A percentile compares a stretch with the other conserved stretches of the same genome.
phyloP scores from a whole-genome alignment of 1,284 basidiomycete species.

The Irpex sp. region DNA sequence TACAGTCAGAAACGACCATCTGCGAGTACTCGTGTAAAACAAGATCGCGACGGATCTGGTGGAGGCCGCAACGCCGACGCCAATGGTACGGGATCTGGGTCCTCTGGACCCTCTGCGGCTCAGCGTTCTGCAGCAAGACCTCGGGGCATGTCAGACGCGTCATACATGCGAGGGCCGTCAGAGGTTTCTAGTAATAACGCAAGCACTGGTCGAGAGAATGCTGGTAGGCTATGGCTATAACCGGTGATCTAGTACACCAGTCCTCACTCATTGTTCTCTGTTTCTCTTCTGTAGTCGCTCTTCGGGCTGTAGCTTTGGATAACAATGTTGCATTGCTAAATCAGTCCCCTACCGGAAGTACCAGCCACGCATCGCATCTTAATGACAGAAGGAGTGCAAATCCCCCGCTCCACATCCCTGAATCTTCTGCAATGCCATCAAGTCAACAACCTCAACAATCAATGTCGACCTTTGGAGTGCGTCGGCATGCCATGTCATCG shows the following conservation, averaged over 20 bases:
- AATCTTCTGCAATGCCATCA: neutral
- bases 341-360: neutral
- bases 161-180: conserved; percentile 24
- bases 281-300: conserved; percentile 8
- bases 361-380: neutral
- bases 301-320: conserved; percentile 10
- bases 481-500: neutral
- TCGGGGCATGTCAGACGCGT: conserved; percentile 47
- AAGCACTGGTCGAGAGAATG: conserved; percentile 16
- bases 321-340: conserved; percentile 4
- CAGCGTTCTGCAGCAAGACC: conserved; percentile 36
- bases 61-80: conserved; percentile 22
- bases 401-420: neutral
- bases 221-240: conserved; percentile 12
- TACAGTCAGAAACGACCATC: conserved; percentile 57
- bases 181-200: conserved; percentile 11
- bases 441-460: neutral
- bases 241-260: neutral
- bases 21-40: conserved; percentile 39
- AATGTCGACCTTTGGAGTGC: neutral
- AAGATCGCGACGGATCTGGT: conserved; percentile 36
- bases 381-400: neutral
- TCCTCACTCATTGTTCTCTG: conserved; percentile 6
- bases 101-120: conserved; percentile 12
- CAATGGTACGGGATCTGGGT: conserved; percentile 21